Conservation (phyloP, 2,329 filamentous ascomycete species). For the Cladorrhinum sp. region DNA sequence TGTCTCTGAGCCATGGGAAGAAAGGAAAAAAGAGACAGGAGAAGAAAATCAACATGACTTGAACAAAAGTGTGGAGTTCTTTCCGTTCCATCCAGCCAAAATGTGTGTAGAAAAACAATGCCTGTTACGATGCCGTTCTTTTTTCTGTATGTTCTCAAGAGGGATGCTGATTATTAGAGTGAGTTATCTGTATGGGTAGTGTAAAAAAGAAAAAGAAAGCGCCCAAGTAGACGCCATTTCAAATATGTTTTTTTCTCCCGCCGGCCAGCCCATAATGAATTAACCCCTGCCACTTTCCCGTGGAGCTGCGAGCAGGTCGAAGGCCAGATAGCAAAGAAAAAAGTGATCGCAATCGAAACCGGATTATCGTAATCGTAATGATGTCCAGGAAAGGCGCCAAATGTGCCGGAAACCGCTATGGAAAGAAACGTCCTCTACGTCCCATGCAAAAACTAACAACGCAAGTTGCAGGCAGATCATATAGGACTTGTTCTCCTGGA, state of each 20-base stretch:
- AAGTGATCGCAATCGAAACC: slow-evolving; percentile 13
- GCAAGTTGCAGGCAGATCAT: slow-evolving; percentile 28
- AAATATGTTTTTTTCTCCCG: slow-evolving; percentile 6
- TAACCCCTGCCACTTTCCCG: slow-evolving; percentile 13
- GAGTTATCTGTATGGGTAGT: slow-evolving; percentile 11
- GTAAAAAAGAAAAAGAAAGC: slow-evolving; percentile 3
- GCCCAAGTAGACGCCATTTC: slow-evolving; percentile 7
- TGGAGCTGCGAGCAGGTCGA: slow-evolving; percentile 19
- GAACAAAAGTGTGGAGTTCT: not conserved
- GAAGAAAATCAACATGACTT: slow-evolving; percentile 4
- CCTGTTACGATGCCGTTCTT: slow-evolving; percentile 21
- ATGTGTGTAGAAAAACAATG: slow-evolving; percentile 9
- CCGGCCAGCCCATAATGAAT: slow-evolving; percentile 16
- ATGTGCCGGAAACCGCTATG: slow-evolving; percentile 24
- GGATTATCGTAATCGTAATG: slow-evolving; percentile 27
- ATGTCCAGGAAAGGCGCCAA: slow-evolving; percentile 23
- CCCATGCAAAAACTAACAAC: slow-evolving; percentile 28
- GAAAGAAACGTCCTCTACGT: slow-evolving; percentile 29
- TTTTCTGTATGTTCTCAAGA: slow-evolving; percentile 18
- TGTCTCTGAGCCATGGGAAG: not conserved
- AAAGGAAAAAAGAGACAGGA: not conserved
- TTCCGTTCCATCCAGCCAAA: slow-evolving; percentile 11
- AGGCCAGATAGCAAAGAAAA: slow-evolving; percentile 14
- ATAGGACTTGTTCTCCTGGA: slow-evolving; percentile 22
- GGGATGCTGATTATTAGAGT: slow-evolving; percentile 24